A percentile compares a stretch with the other conserved stretches of the same genome.
phyloP scores from a whole-genome alignment of 768 basidiomycete species.

The Austroboletus festivus region DNA sequence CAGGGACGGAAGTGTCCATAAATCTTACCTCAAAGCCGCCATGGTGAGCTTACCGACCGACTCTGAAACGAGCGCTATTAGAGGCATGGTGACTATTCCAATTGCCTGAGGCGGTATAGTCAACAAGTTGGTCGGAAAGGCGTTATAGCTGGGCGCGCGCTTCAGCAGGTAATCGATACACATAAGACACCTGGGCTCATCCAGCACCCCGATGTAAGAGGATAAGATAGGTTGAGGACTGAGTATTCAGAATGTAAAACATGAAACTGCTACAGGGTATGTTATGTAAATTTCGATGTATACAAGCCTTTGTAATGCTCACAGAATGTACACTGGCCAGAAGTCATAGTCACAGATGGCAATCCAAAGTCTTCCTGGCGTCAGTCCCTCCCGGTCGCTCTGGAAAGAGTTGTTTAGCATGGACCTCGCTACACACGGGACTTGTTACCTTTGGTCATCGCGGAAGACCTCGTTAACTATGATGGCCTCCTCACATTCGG shows the following conservation, averaged over 20 bases:
- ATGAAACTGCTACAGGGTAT: conserved; percentile 40
- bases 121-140: conserved; percentile 58
- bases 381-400: conserved; percentile 60
- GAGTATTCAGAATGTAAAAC: conserved; percentile 47
- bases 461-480: conserved; percentile 58
- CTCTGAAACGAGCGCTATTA: conserved; percentile 50
- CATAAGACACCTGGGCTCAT: conserved; percentile 17
- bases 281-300: neutral
- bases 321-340: conserved; percentile 63
- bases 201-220: conserved; percentile 55
- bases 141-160: conserved; percentile 43
- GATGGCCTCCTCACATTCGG: conserved; percentile 57
- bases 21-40: conserved; percentile 49
- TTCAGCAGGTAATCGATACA: neutral
- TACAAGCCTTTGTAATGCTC: neutral
- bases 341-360: conserved; percentile 60
- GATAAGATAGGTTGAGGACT: conserved; percentile 56
- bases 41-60: conserved; percentile 50
- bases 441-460: conserved; percentile 52
- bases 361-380: conserved; percentile 46
- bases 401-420: neutral
- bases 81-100: conserved; percentile 51
- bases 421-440: neutral
- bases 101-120: conserved; percentile 53
- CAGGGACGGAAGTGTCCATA: conserved; percentile 63